Base-by-base conservation (phyloP, 306 rosid genomes). In the Pyrus pyrifolia region DNA sequence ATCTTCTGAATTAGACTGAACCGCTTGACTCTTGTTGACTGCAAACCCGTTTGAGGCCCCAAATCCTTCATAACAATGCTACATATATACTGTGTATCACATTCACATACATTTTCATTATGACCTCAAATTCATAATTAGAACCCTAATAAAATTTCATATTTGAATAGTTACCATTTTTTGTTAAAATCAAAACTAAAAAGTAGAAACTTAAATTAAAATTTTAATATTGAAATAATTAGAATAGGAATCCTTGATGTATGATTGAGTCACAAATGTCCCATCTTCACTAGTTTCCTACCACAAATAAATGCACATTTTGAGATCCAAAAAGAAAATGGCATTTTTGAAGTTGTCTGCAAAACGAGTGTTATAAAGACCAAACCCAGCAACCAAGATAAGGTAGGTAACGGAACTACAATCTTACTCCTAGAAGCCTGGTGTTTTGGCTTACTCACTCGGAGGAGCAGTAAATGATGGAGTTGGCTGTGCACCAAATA, bases 391-490 rank as follows among this genome's bases (percentile, higher is more conserved):
- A 30, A 46, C 27, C 35, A 53, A 38, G 79, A 80, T 71, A 75
- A 75, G 82, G 80, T 58, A 22, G 57, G 57, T 2, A 38, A 27
- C 25, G 30, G 58, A 71, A 27, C 27, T 0, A 59, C 35, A 68
- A 53, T 15, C 23, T 7, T 19, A 69, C 18, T 71, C 51, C 13
- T 35, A 25, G 27, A 53, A 51, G 79, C 52, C 53, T 42, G 59
- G 52, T 38, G 27, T 4, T 14, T 55, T 10, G 51, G 18, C 44
- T 33, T 4, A 5, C 30, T 42, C 35, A 5, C 30, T 42, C 35
- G 40, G 69, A 40, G 19, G 65, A 44, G 64, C 63, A 72, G 66
- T 81, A 19, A 81, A 82, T 76, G 76, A 91, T 93, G 98, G 89
- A 86, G 82, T 80, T 81, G 53, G 73, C 83, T 29, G 29, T 83